Evolutionary conservation across 2,329 filamentous ascomycete genomes (phyloP), one percentile per base, ranked within the genome.

Genomic region (Coniochaeta prunicola): DNA sequence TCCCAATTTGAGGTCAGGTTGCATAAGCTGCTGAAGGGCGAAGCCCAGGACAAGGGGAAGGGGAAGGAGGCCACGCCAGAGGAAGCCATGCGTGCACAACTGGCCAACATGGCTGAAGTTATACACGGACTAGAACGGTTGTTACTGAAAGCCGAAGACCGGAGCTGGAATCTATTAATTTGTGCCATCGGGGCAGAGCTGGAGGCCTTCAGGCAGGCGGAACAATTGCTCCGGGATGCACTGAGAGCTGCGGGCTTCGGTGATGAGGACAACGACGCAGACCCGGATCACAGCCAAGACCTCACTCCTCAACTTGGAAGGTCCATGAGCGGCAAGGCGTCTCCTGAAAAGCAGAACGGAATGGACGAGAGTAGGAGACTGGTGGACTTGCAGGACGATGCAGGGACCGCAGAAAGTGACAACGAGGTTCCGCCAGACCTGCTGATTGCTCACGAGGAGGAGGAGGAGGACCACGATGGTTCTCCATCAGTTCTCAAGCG

Each of bases 121-220:
- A 79, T 87, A 13, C 64, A 66, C 0, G 78, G 80, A 2, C 71
- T 93, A 4, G 79, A 85, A 57, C 71, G 76, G 17, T 78, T 80
- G 21, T 66, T 86, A 28, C 73, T 77, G 1, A 67, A 79, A 2
- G 86, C 86, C 0, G 83, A 89, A 61, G 73, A 77, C 1, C 82
- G 82, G 59, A 79, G 80, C 17, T 93, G 90, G 89, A 92, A 88
- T 59, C 73, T 92, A 17, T 76, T 93, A 19, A 85, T 92, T 4
- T 89, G 84, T 57, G 89, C 88, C 12, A 85, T 93, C 34, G 88
- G 89, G 0, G 89, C 90, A 0, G 90, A 73, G 59, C 64, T 74
- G 4, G 68, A 69, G 48, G 70, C 69, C 0, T 72, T 74, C 24
- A 65, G 61, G 17, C 70, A 73, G 40, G 73, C 70, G 0, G 65